Base-by-base conservation (phyloP, 495 filamentous ascomycete genomes). In the Aspergillus kassunensis region DNA sequence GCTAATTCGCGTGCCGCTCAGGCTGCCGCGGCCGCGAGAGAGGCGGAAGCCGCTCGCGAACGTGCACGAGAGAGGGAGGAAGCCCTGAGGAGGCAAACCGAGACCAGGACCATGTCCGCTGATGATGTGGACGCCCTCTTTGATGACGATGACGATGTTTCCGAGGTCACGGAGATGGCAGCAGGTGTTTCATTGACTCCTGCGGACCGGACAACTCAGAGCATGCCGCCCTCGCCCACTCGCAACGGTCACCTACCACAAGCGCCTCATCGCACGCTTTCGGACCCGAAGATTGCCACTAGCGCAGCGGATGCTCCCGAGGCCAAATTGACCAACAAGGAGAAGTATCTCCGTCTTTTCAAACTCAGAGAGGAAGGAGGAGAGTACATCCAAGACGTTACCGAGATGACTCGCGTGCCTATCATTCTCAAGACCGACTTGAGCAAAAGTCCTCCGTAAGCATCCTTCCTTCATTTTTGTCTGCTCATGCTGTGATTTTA, bases 341-440 rank as follows among this genome's bases (percentile, higher is more conserved):
- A 97, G 77, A 96, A 95, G 72, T 97, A 97, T 69, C 67, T 96
- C 53, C 89, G 85, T 61, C 75, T 90, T 43, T 97, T 98, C 75
- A 85, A 84, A 59, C 74, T 98, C 59, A 77, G 95, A 37, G 95
- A 98, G 62, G 90, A 95, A 71, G 86, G 87, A 55, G 91, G 95
- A 29, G 90, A 97, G 47, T 91, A 95, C 73, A 96, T 98, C 61
- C 93, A 98, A 68, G 93, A 97, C 67, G 91, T 98, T 54, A 90
- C 83, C 21, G 93, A 98, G 79, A 96, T 98, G 90, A 92, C 90
- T 30, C 80, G 91, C 49, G 89, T 98, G 44, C 93, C 93, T 3
- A 88, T 98, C 51, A 96, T 97, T 60, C 72, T 98, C 44, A 98
- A 97, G 84, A 98, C 93, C 29, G 93, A 98, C 72, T 80, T 98